These are phyloP conservation scores for Lyophyllum semitale DNA, from an alignment of 768 basidiomycete species.

Conservation along the genomic window DNA sequence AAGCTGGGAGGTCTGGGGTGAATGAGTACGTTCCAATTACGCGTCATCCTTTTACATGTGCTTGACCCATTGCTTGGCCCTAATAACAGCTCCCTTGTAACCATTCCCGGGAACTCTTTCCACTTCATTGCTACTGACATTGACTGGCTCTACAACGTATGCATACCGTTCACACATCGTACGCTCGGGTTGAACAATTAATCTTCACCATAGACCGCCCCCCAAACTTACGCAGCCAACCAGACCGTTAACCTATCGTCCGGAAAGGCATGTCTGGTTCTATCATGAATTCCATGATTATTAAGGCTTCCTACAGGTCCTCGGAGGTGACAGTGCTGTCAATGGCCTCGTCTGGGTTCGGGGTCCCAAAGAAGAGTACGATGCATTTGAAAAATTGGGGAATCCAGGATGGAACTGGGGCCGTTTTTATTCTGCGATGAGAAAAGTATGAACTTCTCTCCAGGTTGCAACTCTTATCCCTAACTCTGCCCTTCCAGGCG, in stretches of 20 bases:
- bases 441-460: slow-evolving; percentile 19
- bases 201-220: slow-evolving; percentile 16
- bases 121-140: slow-evolving; percentile 27
- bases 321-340: slow-evolving; percentile 36
- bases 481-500: slow-evolving; percentile 19
- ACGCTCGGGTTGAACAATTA: not conserved
- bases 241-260: slow-evolving; percentile 26
- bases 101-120: slow-evolving; percentile 29
- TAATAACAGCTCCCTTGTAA: slow-evolving; percentile 22
- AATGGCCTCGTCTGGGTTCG: slow-evolving; percentile 38
- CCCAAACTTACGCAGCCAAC: slow-evolving; percentile 24
- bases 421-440: slow-evolving; percentile 32
- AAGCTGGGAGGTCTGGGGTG: slow-evolving; percentile 31
- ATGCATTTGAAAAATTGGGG: slow-evolving; percentile 28
- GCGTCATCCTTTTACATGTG: not conserved
- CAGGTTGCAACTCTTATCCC: not conserved
- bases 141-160: slow-evolving; percentile 27
- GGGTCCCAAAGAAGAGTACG: slow-evolving; percentile 30
- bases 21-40: slow-evolving; percentile 19
- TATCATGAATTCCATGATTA: not conserved
- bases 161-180: not conserved
- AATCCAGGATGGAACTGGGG: slow-evolving; percentile 38
- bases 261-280: slow-evolving; percentile 23
- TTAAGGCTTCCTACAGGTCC: slow-evolving; percentile 19
- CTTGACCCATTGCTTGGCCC: not conserved